These are phyloP conservation scores for Astrephomene gubernaculifera DNA, from an alignment of 139 green algal genomes.

Conservation along the genomic window DNA sequence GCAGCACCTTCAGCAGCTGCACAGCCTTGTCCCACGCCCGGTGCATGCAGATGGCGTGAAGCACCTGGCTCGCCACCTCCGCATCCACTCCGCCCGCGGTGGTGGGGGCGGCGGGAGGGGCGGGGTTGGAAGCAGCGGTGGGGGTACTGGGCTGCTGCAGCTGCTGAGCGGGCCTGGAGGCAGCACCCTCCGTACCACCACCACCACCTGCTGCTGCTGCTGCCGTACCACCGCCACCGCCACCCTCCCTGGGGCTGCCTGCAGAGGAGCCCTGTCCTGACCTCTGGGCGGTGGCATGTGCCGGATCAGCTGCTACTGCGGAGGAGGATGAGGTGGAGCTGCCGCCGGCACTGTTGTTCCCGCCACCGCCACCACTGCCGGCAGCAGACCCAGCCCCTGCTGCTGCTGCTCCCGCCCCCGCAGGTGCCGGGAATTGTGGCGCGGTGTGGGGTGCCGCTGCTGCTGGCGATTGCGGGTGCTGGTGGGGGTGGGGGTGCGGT, in stretches of 20 bases:
- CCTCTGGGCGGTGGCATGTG: too few relatives aligned
- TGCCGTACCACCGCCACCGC: background rate
- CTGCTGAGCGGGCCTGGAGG: too few relatives aligned
- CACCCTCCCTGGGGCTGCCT: background rate
- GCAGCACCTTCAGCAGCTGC: slow-evolving; percentile 48
- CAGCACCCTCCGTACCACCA: too few relatives aligned
- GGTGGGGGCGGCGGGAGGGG: background rate
- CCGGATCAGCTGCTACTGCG: background rate
- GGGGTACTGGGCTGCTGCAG: too few relatives aligned
- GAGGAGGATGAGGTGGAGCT: too few relatives aligned
- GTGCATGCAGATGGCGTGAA: slow-evolving; percentile 37
- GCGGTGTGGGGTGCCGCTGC: background rate
- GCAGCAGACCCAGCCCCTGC: background rate
- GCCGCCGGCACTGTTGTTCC: too few relatives aligned
- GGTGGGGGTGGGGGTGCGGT: background rate
- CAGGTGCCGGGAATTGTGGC: background rate
- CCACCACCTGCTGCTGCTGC: slow-evolving; percentile 14
- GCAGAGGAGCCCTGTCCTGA: background rate
- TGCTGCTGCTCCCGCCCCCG: background rate
- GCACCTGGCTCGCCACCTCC: slow-evolving; percentile 32
- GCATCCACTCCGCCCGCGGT: slow-evolving; percentile 12
- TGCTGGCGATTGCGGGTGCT: background rate
- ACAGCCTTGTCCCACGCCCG: slow-evolving; percentile 46
- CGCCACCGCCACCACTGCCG: too few relatives aligned
- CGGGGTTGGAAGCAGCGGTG: too few relatives aligned